phyloP scores from a whole-genome alignment of 495 filamentous ascomycete species.

The Daldinia childiae region DNA sequence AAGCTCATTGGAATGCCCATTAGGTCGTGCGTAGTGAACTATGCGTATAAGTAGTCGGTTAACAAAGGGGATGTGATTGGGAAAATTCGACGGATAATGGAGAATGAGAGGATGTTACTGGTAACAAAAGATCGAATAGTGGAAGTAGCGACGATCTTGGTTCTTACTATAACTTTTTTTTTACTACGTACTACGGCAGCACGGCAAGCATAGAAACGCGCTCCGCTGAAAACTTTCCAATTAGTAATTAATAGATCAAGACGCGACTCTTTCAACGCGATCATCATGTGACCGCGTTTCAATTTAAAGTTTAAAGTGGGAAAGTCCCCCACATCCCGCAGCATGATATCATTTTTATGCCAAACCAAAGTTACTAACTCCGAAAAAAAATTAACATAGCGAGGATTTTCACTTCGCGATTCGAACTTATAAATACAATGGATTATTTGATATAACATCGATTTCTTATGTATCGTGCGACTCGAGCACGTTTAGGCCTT shows the following conservation, averaged over 20 bases:
- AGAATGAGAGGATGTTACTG: background rate
- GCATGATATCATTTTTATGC: constrained; percentile 33
- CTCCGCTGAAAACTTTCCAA: constrained; percentile 17
- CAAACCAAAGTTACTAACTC: background rate
- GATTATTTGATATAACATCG: constrained; percentile 27
- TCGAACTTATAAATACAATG: constrained; percentile 20
- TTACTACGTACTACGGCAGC: background rate
- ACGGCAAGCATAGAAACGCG: constrained; percentile 21
- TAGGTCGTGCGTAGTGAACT: background rate
- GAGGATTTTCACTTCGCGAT: background rate
- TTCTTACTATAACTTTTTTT: background rate
- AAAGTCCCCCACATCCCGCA: constrained; percentile 8
- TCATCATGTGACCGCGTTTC: constrained; percentile 41
- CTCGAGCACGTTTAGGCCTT: constrained; percentile 36
- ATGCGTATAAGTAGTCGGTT: background rate
- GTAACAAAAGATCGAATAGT: background rate
- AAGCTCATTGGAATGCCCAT: constrained; percentile 14
- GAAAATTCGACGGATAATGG: background rate
- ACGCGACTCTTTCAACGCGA: constrained; percentile 38
- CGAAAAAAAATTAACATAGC: background rate
- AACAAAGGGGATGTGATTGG: background rate
- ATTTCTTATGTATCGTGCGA: constrained; percentile 43
- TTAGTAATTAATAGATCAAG: constrained; percentile 30
- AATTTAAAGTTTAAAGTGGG: constrained; percentile 25
- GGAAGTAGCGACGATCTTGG: background rate